Evolutionary conservation across 805 yeast species (phyloP), one percentile per base, ranked within the genome.

Genomic region (Metschnikowia picachoensis): DNA sequence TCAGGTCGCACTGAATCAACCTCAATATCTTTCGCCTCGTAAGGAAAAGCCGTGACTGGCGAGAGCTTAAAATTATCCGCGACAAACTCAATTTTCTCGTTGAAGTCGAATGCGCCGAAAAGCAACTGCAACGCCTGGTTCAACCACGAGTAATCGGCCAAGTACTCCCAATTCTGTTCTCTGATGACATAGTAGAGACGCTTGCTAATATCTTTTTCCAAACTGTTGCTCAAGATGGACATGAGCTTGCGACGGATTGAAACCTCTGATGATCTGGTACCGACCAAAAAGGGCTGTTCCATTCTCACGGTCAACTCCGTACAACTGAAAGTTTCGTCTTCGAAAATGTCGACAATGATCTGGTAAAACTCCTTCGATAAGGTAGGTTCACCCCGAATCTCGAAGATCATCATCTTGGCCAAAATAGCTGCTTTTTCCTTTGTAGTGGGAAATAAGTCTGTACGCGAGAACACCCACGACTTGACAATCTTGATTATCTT

Each of bases 281-380:
- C 99, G 9, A 89, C 92, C 57, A 94, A 70, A 65, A 94, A 94
- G 27, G 98, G 95, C 63, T 91, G 97, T 62, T 94, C 99, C 87
- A 94, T 83, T 44, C 99, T 74, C 13, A 90, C 92, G 0, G 97
- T 89, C 28, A 94, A 76, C 60, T 94, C 99, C 1, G 96, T 83
- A 53, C 89, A 80, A 20, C 86, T 80, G 56, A 90, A 75, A 0
- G 83, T 70, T 36, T 85, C 83, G 53, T 87, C 90, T 52, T 85
- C 88, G 64, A 92, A 95, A 20, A 94, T 83, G 54, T 87, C 95
- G 29, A 91, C 82, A 51, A 95, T 85, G 27, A 94, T 87, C 56
- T 83, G 85, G 57, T 91, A 92, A 61, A 87, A 92, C 48, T 85
- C 83, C 52, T 82, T 82, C 0, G 95, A 83, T 43, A 80, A 67